Percentiles rank a stretch among this genome's conserved stretches.
Evolutionary conservation across 805 yeast species (phyloP).

Genomic region (Yarrowia sp.): DNA sequence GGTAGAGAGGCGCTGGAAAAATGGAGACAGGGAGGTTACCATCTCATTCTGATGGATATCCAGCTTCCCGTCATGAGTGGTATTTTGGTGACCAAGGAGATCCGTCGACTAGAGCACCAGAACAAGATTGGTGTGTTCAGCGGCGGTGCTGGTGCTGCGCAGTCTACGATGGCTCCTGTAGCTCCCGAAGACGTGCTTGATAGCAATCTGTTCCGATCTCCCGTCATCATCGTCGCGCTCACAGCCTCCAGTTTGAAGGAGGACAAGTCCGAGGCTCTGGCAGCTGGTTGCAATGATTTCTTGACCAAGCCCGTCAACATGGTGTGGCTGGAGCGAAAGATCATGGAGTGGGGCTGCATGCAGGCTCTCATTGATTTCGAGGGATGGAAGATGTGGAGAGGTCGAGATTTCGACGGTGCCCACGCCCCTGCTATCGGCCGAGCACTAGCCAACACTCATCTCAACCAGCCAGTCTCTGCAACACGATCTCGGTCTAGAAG

Average conservation of each 20-base stretch:
- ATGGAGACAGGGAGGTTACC: conserved; percentile 95
- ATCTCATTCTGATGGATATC: conserved; percentile 94
- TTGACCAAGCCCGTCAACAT: conserved; percentile 94
- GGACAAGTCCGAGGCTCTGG: conserved; percentile 87
- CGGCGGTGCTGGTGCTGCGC: conserved; percentile 49
- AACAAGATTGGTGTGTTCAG: conserved; percentile 75
- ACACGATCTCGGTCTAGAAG: conserved; percentile 28
- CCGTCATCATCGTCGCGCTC: conserved; percentile 96
- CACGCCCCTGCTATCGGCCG: conserved; percentile 28
- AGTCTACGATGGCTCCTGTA: conserved; percentile 44
- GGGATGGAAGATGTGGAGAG: conserved; percentile 69
- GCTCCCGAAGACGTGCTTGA: conserved; percentile 62
- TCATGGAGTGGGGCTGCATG: conserved; percentile 98
- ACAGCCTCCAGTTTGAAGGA: conserved; percentile 89
- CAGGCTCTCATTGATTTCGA: conserved; percentile 96
- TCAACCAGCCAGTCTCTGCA: conserved; percentile 19
- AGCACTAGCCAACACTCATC: conserved; percentile 30
- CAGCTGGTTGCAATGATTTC: conserved; percentile 98
- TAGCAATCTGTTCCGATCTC: conserved; percentile 73
- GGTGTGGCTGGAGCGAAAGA: conserved; percentile 91
- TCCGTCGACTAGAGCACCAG: conserved; percentile 79
- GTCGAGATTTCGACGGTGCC: conserved; percentile 23
- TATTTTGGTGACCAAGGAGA: conserved; percentile 91
- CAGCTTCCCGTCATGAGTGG: conserved; percentile 97
- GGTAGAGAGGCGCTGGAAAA: conserved; percentile 95